Evolutionary conservation across 1,139 yeast genomes (phyloP).

Genomic region (Zygoascus hellenicus): DNA sequence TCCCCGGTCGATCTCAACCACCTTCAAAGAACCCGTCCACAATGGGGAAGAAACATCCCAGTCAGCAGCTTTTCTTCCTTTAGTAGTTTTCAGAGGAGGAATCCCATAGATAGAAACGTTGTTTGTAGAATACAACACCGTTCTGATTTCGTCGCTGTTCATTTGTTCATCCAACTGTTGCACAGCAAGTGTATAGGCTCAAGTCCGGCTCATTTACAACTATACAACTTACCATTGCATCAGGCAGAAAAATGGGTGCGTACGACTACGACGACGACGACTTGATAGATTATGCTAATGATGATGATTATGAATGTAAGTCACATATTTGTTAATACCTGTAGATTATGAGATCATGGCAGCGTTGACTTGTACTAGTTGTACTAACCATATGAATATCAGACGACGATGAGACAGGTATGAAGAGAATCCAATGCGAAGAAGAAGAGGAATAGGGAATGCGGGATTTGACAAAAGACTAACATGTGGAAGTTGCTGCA

Average conservation of each 20-base stretch:
- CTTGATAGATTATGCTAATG: conserved; percentile 20
- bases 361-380: no score
- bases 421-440: no score
- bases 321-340: conserved; percentile 7
- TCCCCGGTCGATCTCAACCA: conserved; percentile 29
- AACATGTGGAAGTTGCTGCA: conserved; percentile 5
- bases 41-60: conserved; percentile 36
- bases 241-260: background rate
- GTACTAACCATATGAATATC: no score
- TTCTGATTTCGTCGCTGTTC: conserved; percentile 11
- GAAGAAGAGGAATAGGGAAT: no score
- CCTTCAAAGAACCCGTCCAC: conserved; percentile 35
- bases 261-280: conserved; percentile 19
- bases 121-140: conserved; percentile 19
- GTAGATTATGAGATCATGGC: conserved; percentile 12
- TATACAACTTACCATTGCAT: background rate
- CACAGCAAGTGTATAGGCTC: no score
- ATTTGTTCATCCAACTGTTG: background rate
- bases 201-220: no score
- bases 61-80: conserved; percentile 30
- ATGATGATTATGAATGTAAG: conserved; percentile 13
- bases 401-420: no score
- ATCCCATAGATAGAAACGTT: conserved; percentile 27
- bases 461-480: background rate
- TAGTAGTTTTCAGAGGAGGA: conserved; percentile 32